phyloP scores from a whole-genome alignment of 176 grass and related monocot species.

The Rhynchospora pubera region DNA sequence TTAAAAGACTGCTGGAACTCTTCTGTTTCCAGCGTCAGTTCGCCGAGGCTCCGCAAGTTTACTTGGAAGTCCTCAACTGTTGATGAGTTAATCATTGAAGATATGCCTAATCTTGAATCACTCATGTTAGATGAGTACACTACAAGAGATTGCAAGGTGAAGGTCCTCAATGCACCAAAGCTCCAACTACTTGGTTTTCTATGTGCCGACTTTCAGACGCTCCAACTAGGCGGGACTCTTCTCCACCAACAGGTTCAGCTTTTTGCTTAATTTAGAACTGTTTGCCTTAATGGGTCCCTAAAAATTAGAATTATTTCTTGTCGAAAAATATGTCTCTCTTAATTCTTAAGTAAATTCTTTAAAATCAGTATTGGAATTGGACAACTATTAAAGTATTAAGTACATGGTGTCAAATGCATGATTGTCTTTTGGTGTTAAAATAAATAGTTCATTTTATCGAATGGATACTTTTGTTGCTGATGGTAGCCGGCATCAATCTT shows the following conservation, averaged over 20 bases:
- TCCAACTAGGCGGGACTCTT: neutral
- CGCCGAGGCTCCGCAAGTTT: neutral
- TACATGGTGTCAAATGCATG: too few relatives aligned
- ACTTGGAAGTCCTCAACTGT: neutral
- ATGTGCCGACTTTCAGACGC: neutral
- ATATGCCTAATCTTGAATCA: neutral
- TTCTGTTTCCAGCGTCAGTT: neutral
- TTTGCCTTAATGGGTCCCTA: neutral
- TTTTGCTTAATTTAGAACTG: neutral
- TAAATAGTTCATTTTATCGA: too few relatives aligned
- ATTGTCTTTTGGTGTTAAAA: too few relatives aligned
- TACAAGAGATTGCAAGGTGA: neutral
- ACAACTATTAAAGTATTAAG: too few relatives aligned
- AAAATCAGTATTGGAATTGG: too few relatives aligned
- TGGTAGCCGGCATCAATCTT: too few relatives aligned
- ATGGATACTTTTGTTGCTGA: too few relatives aligned
- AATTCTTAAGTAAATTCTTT: too few relatives aligned
- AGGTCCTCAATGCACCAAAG: neutral
- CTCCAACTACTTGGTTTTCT: neutral
- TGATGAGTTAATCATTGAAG: neutral
- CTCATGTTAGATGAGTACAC: neutral
- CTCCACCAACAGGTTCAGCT: neutral
- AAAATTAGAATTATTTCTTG: neutral
- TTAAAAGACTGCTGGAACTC: neutral
- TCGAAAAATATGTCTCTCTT: too few relatives aligned